A percentile compares a stretch with the other conserved stretches of the same genome.
These are phyloP conservation scores for Colletotrichum truncatum DNA, from an alignment of 2,329 filamentous ascomycete genomes.

Conservation along the genomic window DNA sequence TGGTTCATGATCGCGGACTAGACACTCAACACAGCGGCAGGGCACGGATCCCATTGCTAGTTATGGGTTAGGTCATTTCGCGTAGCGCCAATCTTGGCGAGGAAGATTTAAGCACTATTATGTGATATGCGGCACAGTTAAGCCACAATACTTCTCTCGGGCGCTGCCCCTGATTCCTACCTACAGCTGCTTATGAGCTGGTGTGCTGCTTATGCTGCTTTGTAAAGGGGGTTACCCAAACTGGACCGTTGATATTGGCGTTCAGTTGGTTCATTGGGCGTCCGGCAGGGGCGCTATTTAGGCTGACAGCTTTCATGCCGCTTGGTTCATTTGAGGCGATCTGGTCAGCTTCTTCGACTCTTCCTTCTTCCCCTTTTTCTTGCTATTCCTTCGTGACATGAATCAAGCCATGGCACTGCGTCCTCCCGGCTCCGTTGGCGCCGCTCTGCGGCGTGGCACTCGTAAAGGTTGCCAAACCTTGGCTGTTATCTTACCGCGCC, in stretches of 20 bases:
- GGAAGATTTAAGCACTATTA: background rate
- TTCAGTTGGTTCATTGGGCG: background rate
- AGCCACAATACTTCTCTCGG: background rate
- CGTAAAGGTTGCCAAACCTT: background rate
- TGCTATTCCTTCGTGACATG: background rate
- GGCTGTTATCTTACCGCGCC: conserved; percentile 1
- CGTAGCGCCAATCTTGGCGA: conserved; percentile 10
- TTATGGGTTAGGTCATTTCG: background rate
- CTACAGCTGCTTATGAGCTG: background rate
- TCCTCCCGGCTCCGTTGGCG: background rate
- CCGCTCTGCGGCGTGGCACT: background rate
- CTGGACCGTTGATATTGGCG: background rate
- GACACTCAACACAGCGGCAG: background rate
- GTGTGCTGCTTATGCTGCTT: background rate
- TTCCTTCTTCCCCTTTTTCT: background rate
- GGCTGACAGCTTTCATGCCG: background rate
- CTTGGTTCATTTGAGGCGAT: background rate
- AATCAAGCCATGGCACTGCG: background rate
- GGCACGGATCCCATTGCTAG: background rate
- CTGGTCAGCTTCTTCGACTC: background rate
- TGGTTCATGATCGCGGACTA: conserved; percentile 5
- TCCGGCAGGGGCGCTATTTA: conserved; percentile 13
- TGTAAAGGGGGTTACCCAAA: conserved; percentile 1
- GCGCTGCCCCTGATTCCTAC: background rate
- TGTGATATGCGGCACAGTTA: conserved; percentile 15